These are phyloP conservation scores for Allium sativum DNA, from an alignment of 106 monocot genomes.

Conservation along the genomic window DNA sequence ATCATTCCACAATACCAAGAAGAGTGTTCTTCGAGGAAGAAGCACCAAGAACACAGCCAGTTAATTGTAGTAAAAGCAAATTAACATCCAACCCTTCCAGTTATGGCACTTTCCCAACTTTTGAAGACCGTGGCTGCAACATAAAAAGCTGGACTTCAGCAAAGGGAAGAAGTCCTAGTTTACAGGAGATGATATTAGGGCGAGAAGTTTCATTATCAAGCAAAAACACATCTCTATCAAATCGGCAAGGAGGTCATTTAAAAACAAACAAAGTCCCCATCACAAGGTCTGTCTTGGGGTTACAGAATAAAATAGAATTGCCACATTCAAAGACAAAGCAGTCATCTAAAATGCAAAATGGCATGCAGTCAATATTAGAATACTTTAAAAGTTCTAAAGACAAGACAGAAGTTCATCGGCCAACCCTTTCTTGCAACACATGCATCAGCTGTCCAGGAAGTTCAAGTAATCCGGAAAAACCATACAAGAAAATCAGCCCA, in stretches of 20 bases:
- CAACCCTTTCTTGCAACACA: slow-evolving; percentile 25
- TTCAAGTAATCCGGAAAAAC: slow-evolving; percentile 20
- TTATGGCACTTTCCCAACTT: slow-evolving; percentile 31
- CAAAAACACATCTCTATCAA: slow-evolving; percentile 9
- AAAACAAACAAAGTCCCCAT: slow-evolving; percentile 8
- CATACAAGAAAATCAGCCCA: slow-evolving; percentile 42
- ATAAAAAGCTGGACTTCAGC: slow-evolving; percentile 11
- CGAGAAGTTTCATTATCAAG: slow-evolving; percentile 1
- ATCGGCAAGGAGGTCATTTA: slow-evolving; percentile 11
- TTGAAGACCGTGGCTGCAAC: slow-evolving; percentile 29
- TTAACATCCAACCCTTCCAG: slow-evolving; percentile 7
- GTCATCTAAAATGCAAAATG: slow-evolving; percentile 13
- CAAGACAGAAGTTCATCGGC: slow-evolving; percentile 27
- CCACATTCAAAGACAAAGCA: slow-evolving; percentile 13
- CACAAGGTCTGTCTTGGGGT: slow-evolving; percentile 9
- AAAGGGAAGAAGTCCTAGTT: slow-evolving; percentile 8
- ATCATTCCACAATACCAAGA: slow-evolving; percentile 6
- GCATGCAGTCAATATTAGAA: slow-evolving; percentile 16
- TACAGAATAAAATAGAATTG: slow-evolving; percentile 10
- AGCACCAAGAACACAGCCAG: slow-evolving; percentile 18
- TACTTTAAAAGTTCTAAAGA: slow-evolving; percentile 33
- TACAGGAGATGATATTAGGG: neutral
- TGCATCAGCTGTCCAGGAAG: slow-evolving; percentile 17
- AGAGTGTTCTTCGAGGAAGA: slow-evolving; percentile 17
- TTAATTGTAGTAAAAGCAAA: slow-evolving; percentile 14